Conservation (phyloP, 352 stramenopile species). For the Globisporangium middletonii region DNA sequence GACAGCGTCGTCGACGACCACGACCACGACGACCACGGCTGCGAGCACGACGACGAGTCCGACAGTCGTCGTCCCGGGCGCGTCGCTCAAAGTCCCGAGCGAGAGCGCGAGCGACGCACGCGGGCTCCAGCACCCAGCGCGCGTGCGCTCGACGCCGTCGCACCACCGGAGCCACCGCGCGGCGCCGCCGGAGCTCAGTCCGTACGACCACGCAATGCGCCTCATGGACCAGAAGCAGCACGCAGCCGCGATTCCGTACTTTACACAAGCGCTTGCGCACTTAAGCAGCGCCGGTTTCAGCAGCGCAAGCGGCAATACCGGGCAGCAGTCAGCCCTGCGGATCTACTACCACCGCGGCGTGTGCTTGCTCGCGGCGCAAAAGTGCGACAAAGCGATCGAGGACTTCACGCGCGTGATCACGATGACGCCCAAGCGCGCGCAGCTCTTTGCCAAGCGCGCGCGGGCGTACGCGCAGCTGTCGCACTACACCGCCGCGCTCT, state of each 20-base stretch:
- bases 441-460: constrained; percentile 63
- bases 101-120: neutral
- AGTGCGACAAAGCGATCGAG: constrained; percentile 61
- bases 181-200: constrained; percentile 8
- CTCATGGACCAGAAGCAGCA: constrained; percentile 59
- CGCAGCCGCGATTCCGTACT: constrained; percentile 44
- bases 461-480: constrained; percentile 51
- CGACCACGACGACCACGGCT: constrained; percentile 1
- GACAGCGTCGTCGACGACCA: constrained; percentile 1
- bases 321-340: constrained; percentile 32
- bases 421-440: constrained; percentile 53
- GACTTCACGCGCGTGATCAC: constrained; percentile 68
- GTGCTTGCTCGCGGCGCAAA: constrained; percentile 46
- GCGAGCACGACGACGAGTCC: constrained; percentile 6
- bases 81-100: constrained; percentile 7
- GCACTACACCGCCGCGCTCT: constrained; percentile 42
- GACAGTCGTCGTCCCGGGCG: constrained; percentile 7
- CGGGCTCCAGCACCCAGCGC: neutral
- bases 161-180: constrained; percentile 1
- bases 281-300: neutral
- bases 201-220: constrained; percentile 29
- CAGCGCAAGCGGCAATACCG: constrained; percentile 11
- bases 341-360: constrained; percentile 56
- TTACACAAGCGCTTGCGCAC: constrained; percentile 36
- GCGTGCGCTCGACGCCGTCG: constrained; percentile 6